phyloP scores from a whole-genome alignment of 148 eudicot species.

The Diospyros lotus region DNA sequence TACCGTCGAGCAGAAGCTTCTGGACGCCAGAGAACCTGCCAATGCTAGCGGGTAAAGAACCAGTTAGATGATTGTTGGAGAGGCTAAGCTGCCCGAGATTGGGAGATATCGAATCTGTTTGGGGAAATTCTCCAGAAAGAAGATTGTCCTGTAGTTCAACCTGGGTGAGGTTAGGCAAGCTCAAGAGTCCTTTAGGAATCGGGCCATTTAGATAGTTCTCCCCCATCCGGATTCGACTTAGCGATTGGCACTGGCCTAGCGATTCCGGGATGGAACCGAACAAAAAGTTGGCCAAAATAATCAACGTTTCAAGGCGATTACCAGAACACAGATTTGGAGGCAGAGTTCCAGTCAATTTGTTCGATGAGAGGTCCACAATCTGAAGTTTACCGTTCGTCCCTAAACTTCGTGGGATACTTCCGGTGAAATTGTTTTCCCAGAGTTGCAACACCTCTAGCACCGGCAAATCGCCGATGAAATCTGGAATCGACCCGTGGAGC shows the following conservation, averaged over 20 bases:
- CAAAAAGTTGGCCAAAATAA: constrained; percentile 70
- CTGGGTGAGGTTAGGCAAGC: constrained; percentile 67
- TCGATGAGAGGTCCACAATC: constrained; percentile 75
- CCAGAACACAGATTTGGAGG: constrained; percentile 67
- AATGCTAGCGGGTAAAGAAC: constrained; percentile 60
- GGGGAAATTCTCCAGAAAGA: constrained; percentile 72
- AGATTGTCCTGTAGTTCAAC: constrained; percentile 87
- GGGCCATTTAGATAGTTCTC: constrained; percentile 88
- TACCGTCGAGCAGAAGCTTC: constrained; percentile 78
- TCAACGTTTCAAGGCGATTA: constrained; percentile 51
- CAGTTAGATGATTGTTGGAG: constrained; percentile 76
- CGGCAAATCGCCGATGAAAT: constrained; percentile 78
- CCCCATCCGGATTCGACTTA: constrained; percentile 76
- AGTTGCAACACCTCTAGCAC: constrained; percentile 71
- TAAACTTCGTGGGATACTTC: constrained; percentile 52
- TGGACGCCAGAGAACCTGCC: constrained; percentile 73
- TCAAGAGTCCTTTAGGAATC: constrained; percentile 75
- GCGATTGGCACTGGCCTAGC: constrained; percentile 62
- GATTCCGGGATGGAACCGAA: constrained; percentile 80
- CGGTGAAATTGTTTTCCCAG: constrained; percentile 95
- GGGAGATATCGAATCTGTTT: constrained; percentile 37
- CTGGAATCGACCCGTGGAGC: constrained; percentile 83
- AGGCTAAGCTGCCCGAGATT: constrained; percentile 72
- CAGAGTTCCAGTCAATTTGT: constrained; percentile 70
- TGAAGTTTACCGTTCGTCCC: constrained; percentile 57